Conservation (phyloP, 768 basidiomycete genomes). For the Kwoniella bestiolae region DNA sequence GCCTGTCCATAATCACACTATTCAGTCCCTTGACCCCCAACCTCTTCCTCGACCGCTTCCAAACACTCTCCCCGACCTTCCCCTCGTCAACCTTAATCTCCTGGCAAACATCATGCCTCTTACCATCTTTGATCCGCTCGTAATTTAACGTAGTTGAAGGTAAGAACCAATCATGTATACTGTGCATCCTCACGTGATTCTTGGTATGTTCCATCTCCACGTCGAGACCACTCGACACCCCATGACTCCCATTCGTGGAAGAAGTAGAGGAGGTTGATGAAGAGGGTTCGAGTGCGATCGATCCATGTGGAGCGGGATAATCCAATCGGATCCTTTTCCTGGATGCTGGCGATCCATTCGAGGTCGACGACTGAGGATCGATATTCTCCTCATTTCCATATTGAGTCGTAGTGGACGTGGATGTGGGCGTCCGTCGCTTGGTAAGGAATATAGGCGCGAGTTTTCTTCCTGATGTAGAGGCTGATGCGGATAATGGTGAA, state of each 20-base stretch:
- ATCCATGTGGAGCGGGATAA: not conserved
- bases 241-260: not conserved
- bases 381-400: not conserved
- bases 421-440: constrained; percentile 4
- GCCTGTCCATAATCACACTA: not conserved
- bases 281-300: constrained; percentile 6
- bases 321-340: constrained; percentile 19
- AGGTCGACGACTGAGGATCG: not conserved
- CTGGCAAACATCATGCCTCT: not conserved
- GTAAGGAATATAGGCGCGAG: constrained; percentile 27
- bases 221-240: not conserved
- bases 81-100: not conserved
- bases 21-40: constrained; percentile 2
- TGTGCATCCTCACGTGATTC: constrained; percentile 20
- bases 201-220: not conserved
- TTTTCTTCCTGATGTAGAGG: constrained; percentile 12
- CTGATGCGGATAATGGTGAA: not conserved
- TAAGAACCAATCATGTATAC: constrained; percentile 30
- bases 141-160: constrained; percentile 19
- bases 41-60: constrained; percentile 21
- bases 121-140: constrained; percentile 18
- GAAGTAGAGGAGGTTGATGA: constrained; percentile 7
- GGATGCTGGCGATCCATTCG: constrained; percentile 15
- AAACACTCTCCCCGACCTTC: not conserved
- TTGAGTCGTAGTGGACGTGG: not conserved